Conservation (phyloP, 2,329 filamentous ascomycete genomes). For the Alternaria gansuensis region DNA sequence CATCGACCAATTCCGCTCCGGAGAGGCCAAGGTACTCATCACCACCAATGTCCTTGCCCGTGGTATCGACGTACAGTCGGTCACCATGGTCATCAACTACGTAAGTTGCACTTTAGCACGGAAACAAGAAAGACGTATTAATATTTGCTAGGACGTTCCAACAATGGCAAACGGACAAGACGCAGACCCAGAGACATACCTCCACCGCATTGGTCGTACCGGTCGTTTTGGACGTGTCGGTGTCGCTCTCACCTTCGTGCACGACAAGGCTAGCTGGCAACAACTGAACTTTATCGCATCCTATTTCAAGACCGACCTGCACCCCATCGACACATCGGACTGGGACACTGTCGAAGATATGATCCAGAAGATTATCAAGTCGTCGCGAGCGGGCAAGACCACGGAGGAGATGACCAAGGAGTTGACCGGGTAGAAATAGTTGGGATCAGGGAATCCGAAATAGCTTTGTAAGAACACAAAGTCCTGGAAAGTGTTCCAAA, state of each 20-base stretch:
- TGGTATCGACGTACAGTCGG: conserved; percentile 89
- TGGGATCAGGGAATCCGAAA: not conserved
- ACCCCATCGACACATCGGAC: conserved; percentile 82
- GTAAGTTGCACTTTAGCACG: conserved; percentile 47
- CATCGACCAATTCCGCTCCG: conserved; percentile 84
- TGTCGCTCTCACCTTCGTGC: conserved; percentile 94
- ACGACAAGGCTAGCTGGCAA: conserved; percentile 81
- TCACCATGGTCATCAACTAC: conserved; percentile 99
- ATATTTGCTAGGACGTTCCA: conserved; percentile 57
- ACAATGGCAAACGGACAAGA: conserved; percentile 65
- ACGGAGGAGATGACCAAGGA: conserved; percentile 50
- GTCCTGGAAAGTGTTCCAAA: not conserved
- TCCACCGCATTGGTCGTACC: conserved; percentile 96
- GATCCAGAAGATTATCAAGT: conserved; percentile 71
- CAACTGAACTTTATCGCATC: conserved; percentile 81
- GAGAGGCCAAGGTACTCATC: conserved; percentile 93
- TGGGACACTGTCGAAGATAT: conserved; percentile 89
- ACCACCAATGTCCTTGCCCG: conserved; percentile 96
- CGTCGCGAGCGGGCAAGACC: conserved; percentile 52
- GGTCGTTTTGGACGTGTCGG: conserved; percentile 96
- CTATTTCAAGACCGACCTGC: conserved; percentile 82
- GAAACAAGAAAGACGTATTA: not conserved
- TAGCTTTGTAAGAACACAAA: not conserved
- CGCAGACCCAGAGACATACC: conserved; percentile 92
- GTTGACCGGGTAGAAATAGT: not conserved